Base-by-base conservation (phyloP, 768 basidiomycete genomes). In the Amanita inopinata region DNA sequence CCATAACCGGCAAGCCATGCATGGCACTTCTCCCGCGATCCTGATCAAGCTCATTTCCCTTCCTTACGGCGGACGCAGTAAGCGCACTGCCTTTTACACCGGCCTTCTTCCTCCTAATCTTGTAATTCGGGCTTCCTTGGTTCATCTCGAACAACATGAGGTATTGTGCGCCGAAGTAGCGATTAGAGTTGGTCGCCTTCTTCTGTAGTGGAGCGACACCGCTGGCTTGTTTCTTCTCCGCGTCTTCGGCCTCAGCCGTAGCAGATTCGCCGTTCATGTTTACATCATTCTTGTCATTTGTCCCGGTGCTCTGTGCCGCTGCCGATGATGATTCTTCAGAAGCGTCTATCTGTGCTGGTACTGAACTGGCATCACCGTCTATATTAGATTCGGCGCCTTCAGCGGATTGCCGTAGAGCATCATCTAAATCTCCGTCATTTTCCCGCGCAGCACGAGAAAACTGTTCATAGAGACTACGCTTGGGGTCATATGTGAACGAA, bases 401-500 rank as follows among this genome's bases (percentile, higher is more conserved):
- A n/a, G 43, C 23, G 22, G 43, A 44, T 15, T 34, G 23, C 19
- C 19, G 43, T 7, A 11, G 76, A 66, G 65, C 69, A 14, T 63
- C 53, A 40, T 66, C 69, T 43, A 61, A 59, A 31, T 69, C 67
- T 12, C 61, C 65, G 6, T 69, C 66, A n/a, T 60, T 52, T 4
- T 56, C 63, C 4, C 65, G 66, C 5, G 61, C 56, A 7, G 65
- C 63, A 33, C 65, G 65, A 52, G 65, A 78, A 61, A 93, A 93
- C 55, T 96, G 91, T 52, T 96, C 91, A 58, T 83, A 94, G 15
- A 96, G 71, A 47, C 80, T 81, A 49, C 83, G 72, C 52, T 82
- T 85, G 9, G 84, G 74, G 56, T 96, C 90, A 61, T 92, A 96
- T 20, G 74, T 77, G 68, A 96, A 94, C 12, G 85, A 88, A 14